phyloP scores from a whole-genome alignment of 148 eudicot species.

The Chenopodium suecicum region DNA sequence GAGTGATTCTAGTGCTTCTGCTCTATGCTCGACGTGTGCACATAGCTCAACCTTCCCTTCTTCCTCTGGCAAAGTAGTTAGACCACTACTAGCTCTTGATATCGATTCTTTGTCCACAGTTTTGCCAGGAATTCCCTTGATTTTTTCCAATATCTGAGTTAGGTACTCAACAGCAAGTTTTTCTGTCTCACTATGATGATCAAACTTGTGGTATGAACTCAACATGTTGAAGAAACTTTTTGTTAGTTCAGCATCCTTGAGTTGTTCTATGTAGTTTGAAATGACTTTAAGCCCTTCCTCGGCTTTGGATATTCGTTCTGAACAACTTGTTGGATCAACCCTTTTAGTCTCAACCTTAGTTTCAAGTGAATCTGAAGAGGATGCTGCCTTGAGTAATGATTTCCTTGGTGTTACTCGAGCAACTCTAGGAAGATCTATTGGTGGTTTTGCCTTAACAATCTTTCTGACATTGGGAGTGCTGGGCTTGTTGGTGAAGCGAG shows the following conservation, averaged over 20 bases:
- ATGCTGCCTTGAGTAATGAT: slow-evolving; percentile 27
- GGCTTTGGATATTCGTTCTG: slow-evolving; percentile 40
- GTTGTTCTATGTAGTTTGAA: slow-evolving; percentile 36
- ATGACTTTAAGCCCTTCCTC: slow-evolving; percentile 40
- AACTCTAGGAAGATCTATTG: slow-evolving; percentile 6
- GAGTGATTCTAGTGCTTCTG: slow-evolving; percentile 67
- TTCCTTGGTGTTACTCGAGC: slow-evolving; percentile 26
- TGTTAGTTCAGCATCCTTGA: slow-evolving; percentile 38
- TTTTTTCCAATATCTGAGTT: slow-evolving; percentile 30
- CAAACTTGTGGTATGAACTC: slow-evolving; percentile 15
- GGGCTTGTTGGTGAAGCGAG: slow-evolving; percentile 15
- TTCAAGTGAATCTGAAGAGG: slow-evolving; percentile 45
- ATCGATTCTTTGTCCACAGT: slow-evolving; percentile 1
- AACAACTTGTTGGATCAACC: slow-evolving; percentile 49
- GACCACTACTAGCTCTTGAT: slow-evolving; percentile 17
- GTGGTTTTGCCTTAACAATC: slow-evolving; percentile 22
- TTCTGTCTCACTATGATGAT: slow-evolving; percentile 20
- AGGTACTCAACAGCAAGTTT: slow-evolving; percentile 40
- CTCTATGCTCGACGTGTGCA: slow-evolving; percentile 35
- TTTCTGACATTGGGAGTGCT: slow-evolving; percentile 14
- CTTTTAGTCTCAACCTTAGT: slow-evolving; percentile 48
- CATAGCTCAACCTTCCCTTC: slow-evolving; percentile 22
- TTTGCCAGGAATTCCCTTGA: slow-evolving; percentile 17
- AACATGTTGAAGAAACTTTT: slow-evolving; percentile 26
- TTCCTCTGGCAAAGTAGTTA: slow-evolving; percentile 23